These are phyloP conservation scores for Vaccinium myrtillus DNA, from an alignment of 148 eudicot genomes.

Conservation along the genomic window DNA sequence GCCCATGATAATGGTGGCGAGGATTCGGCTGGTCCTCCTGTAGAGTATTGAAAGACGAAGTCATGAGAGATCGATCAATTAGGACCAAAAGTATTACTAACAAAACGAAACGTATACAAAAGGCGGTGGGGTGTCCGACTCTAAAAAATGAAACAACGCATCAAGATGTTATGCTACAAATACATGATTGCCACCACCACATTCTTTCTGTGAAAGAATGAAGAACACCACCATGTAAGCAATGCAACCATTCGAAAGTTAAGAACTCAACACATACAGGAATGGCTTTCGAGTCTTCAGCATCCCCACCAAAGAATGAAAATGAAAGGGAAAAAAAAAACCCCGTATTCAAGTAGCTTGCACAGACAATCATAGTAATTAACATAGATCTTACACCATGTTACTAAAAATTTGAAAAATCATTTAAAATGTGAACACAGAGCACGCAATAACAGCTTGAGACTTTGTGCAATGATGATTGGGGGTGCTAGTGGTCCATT, in stretches of 20 bases:
- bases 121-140: too few species aligned
- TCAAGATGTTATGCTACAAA: not conserved
- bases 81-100: not conserved
- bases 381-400: not conserved
- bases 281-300: not conserved
- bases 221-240: not conserved
- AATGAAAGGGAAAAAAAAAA: not conserved
- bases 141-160: not conserved
- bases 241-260: not conserved
- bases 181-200: not conserved
- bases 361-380: not conserved
- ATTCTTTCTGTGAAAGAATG: not conserved
- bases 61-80: not conserved
- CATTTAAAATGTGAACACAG: not conserved
- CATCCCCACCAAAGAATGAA: not conserved
- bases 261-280: not conserved
- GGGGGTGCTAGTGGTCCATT: not conserved
- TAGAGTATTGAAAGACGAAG: not conserved
- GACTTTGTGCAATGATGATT: not conserved
- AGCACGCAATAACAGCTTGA: not conserved
- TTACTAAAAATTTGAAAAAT: not conserved
- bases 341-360: not conserved
- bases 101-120: too few species aligned
- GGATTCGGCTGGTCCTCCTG: constrained; percentile 61
- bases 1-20: constrained; percentile 74